Evolutionary conservation across 1,139 yeast genomes (phyloP).

Genomic region (Debaryomyces nepalensis): DNA sequence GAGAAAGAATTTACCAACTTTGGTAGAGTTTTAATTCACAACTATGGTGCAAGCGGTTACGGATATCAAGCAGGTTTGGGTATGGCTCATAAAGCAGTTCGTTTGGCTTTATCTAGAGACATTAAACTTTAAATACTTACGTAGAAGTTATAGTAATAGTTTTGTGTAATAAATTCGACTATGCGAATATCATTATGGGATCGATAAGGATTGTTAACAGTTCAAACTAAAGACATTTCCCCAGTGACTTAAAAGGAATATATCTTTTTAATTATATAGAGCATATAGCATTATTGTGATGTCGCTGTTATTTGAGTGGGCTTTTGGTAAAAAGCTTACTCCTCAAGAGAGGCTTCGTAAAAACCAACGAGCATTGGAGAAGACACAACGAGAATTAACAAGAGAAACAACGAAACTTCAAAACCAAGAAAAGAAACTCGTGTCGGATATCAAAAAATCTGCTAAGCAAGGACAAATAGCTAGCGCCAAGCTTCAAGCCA

Average conservation of each 20-base stretch:
- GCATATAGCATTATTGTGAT: slow-evolving; percentile 19
- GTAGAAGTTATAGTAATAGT: background rate
- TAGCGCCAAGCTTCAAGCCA: slow-evolving; percentile 93
- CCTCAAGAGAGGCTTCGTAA: slow-evolving; percentile 94
- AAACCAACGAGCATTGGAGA: slow-evolving; percentile 92
- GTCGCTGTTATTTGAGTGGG: slow-evolving; percentile 84
- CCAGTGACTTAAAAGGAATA: too few relatives aligned
- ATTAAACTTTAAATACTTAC: slow-evolving; percentile 1
- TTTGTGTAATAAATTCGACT: slow-evolving; percentile 2
- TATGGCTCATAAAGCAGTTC: slow-evolving; percentile 47
- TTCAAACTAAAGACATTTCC: background rate
- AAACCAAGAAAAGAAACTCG: slow-evolving; percentile 85
- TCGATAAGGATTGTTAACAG: slow-evolving; percentile 3
- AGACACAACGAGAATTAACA: slow-evolving; percentile 90
- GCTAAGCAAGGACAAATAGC: slow-evolving; percentile 89
- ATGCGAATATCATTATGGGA: background rate
- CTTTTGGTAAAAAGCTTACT: slow-evolving; percentile 89
- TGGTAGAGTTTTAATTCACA: slow-evolving; percentile 49
- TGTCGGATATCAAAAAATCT: slow-evolving; percentile 83
- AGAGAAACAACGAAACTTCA: slow-evolving; percentile 87
- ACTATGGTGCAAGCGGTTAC: slow-evolving; percentile 78
- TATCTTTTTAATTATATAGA: too few relatives aligned
- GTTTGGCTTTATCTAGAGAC: slow-evolving; percentile 8
- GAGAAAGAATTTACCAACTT: slow-evolving; percentile 52
- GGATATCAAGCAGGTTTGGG: slow-evolving; percentile 79